Conservation (phyloP, 2,329 filamentous ascomycete genomes). For the Moelleriella libera region DNA sequence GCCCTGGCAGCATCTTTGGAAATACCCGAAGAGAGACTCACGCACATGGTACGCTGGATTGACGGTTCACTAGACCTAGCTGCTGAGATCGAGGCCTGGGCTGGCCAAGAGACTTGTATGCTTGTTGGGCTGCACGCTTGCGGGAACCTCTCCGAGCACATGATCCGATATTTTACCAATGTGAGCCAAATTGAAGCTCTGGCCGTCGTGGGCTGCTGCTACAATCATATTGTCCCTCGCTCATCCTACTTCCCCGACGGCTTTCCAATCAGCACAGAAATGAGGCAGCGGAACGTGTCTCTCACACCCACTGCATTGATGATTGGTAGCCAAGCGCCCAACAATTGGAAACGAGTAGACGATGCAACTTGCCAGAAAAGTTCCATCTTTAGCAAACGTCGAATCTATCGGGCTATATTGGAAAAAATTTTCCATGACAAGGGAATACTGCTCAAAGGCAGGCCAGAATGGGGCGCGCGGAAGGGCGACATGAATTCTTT, state of each 20-base stretch:
- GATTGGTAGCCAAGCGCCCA: constrained; percentile 17
- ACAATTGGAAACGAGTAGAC: constrained; percentile 15
- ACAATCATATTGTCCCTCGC: constrained; percentile 16
- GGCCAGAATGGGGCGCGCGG: constrained; percentile 15
- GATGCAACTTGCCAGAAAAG: background rate
- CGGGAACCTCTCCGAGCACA: constrained; percentile 17
- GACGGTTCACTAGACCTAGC: constrained; percentile 11
- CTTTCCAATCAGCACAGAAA: constrained; percentile 20
- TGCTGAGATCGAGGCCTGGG: constrained; percentile 12
- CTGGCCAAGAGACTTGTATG: constrained; percentile 12
- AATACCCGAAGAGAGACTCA: constrained; percentile 9
- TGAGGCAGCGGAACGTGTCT: constrained; percentile 8
- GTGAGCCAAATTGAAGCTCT: constrained; percentile 9
- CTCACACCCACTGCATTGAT: constrained; percentile 17
- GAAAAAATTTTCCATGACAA: constrained; percentile 15
- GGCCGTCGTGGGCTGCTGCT: constrained; percentile 17
- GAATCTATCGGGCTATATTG: constrained; percentile 13
- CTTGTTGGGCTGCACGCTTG: constrained; percentile 18
- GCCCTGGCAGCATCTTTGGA: constrained; percentile 10
- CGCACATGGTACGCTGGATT: constrained; percentile 13
- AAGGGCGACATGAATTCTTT: constrained; percentile 15
- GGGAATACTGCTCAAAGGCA: constrained; percentile 5
- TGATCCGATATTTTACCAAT: constrained; percentile 14
- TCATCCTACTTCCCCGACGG: constrained; percentile 22
- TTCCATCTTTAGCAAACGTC: constrained; percentile 12